Base-by-base conservation (phyloP, 2,329 filamentous ascomycete genomes). In the Cytospora mali region DNA sequence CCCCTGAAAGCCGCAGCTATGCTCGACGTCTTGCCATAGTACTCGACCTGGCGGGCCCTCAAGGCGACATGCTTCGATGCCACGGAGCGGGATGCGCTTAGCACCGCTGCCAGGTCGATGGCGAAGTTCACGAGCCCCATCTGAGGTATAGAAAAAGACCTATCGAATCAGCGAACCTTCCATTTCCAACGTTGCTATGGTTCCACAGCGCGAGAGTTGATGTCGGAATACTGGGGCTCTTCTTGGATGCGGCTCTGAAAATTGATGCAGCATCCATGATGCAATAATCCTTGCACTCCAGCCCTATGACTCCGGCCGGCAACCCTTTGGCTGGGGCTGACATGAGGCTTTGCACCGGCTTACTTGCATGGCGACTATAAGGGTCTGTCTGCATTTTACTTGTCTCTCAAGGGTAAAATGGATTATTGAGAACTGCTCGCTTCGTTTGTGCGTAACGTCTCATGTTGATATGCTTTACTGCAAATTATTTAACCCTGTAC, bases 91-190 rank as follows among this genome's bases (percentile, higher is more conserved):
- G 89, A 88, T 72, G 87, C 90, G 79, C 83, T 86, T 74, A 89
- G 81, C 67, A 93, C 80, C 65, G 88, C 85, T 68, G 88, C 86
- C 69, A 90, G 79, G 77, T 93, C 91, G 72, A 93, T 79, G 66
- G 81, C 77, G 71, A 82, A 85, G 77, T 84, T 88, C 77, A 83
- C 84, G 81, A 86, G 79, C 74, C 84, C 78, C 84, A 87, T 87
- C 64, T 66, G 68, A 55, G 50, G 35, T 57, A 5, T 39, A 50
- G 46, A 52, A 29, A 55, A 23, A 39, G 33, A 13, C 10, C 48
- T 62, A 53, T 35, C 49, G 27, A 10, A n/a, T 13, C 25, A n/a
- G 2, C 11, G 4, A 42, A 23, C 23, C 42, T 51, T 25, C 23
- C 27, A 58, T 54, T 55, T 23, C 48, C 25, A 35, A 23, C 59